Conservation (phyloP, 139 green algal genomes). For the Zygnema circumcarinatum region DNA sequence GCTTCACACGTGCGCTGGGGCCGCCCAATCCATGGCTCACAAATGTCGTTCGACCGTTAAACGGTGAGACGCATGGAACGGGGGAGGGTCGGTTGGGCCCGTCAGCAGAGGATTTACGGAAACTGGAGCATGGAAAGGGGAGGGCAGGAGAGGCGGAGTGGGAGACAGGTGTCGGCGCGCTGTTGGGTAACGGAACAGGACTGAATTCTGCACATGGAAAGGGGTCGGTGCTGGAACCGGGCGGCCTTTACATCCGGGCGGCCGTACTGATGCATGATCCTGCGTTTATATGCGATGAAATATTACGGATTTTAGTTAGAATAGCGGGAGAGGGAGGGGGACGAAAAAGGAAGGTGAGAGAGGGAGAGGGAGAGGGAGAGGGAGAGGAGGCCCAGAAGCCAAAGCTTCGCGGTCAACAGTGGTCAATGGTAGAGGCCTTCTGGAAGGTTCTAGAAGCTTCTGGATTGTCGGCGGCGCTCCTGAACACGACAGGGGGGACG, state of each 20-base stretch:
- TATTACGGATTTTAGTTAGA: background rate
- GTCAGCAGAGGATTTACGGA: background rate
- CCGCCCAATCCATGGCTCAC: background rate
- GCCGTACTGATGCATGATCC: background rate
- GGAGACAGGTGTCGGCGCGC: background rate
- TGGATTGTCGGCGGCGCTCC: background rate
- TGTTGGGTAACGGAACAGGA: background rate
- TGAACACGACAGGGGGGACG: background rate
- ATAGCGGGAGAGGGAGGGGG: background rate
- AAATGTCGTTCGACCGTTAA: too few species aligned
- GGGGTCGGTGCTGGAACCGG: background rate
- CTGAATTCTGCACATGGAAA: too few species aligned
- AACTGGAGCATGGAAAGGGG: background rate
- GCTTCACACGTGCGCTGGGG: background rate
- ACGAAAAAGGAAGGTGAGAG: too few species aligned
- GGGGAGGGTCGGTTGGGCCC: too few species aligned
- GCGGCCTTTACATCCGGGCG: background rate
- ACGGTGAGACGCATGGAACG: too few species aligned
- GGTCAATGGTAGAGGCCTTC: background rate
- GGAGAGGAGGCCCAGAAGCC: background rate
- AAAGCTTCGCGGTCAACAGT: background rate
- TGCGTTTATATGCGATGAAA: background rate
- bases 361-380: background rate
- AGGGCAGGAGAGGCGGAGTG: background rate
- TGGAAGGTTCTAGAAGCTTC: background rate